These are phyloP conservation scores for Candida krabiensis DNA, from an alignment of 805 yeast genomes.

Conservation along the genomic window DNA sequence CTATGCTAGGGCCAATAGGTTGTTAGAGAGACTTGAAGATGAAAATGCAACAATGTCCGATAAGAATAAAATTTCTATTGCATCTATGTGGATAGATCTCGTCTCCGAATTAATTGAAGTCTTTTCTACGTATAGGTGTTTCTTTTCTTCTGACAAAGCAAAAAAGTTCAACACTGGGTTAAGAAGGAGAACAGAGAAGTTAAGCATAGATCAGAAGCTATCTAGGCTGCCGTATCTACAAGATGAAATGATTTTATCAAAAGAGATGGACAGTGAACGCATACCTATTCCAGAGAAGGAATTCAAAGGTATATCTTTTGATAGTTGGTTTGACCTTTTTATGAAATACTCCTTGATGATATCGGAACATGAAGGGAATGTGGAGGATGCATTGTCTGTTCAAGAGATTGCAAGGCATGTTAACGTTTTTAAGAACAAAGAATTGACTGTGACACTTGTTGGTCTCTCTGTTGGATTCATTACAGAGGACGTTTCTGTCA, in stretches of 20 bases:
- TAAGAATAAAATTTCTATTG: conserved; percentile 56
- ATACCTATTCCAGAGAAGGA: conserved; percentile 47
- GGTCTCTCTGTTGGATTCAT: conserved; percentile 55
- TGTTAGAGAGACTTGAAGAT: conserved; percentile 45
- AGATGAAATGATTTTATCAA: conserved; percentile 48
- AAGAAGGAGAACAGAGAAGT: conserved; percentile 57
- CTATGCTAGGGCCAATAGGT: conserved; percentile 48
- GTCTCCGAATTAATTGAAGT: conserved; percentile 83
- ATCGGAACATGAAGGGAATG: conserved; percentile 53
- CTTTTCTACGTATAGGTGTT: conserved; percentile 72
- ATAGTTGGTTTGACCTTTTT: conserved; percentile 82
- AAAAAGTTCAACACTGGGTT: conserved; percentile 69
- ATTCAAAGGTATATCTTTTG: conserved; percentile 74
- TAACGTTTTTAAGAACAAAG: conserved; percentile 70
- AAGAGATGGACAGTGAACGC: conserved; percentile 26
- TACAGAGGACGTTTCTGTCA: conserved; percentile 50
- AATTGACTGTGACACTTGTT: conserved; percentile 60
- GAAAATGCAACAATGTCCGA: conserved; percentile 24
- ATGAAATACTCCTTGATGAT: conserved; percentile 74
- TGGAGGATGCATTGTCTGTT: conserved; percentile 65
- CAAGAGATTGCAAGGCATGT: conserved; percentile 75
- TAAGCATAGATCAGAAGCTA: conserved; percentile 71
- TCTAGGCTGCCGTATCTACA: conserved; percentile 65
- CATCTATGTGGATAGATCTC: conserved; percentile 73
- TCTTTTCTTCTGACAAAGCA: conserved; percentile 76